Percentiles rank a stretch among this genome's conserved stretches.
phyloP scores from a whole-genome alignment of 1,284 basidiomycete species.

The Leccinum subrobustum region DNA sequence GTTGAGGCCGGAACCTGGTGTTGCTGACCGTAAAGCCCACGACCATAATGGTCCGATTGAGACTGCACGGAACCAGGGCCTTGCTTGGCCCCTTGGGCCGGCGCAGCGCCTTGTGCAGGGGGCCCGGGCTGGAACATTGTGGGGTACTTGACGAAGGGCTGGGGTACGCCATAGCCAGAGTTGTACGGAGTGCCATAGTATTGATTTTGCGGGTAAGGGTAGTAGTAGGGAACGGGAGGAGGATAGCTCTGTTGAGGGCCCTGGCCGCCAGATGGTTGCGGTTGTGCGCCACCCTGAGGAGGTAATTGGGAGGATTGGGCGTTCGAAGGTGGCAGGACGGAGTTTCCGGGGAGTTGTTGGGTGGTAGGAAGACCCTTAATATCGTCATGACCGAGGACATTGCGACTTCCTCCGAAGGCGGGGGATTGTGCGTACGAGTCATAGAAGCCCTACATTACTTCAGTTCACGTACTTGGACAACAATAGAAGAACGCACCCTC shows the following conservation, averaged over 20 bases:
- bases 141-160: conserved; percentile 73
- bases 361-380: conserved; percentile 61
- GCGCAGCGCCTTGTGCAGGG: conserved; percentile 59
- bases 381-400: conserved; percentile 67
- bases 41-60: conserved; percentile 55
- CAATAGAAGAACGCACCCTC: conserved; percentile 41
- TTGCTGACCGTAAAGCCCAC: conserved; percentile 63
- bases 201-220: conserved; percentile 69
- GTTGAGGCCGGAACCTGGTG: conserved; percentile 50
- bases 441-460: conserved; percentile 58
- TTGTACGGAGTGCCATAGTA: conserved; percentile 73
- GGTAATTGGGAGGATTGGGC: conserved; percentile 57
- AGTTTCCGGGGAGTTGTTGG: conserved; percentile 52
- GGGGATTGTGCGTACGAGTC: conserved; percentile 64
- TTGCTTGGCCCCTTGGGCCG: conserved; percentile 62
- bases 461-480: conserved; percentile 12
- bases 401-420: conserved; percentile 59
- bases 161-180: conserved; percentile 65
- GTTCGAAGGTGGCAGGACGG: conserved; percentile 49
- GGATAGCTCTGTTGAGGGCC: conserved; percentile 62
- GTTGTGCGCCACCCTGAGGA: conserved; percentile 44
- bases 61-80: conserved; percentile 56
- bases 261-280: conserved; percentile 55
- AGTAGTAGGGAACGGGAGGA: conserved; percentile 65
- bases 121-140: conserved; percentile 68